These are phyloP conservation scores for Sarocladium strictum DNA, from an alignment of 2,329 filamentous ascomycete genomes.

Conservation along the genomic window DNA sequence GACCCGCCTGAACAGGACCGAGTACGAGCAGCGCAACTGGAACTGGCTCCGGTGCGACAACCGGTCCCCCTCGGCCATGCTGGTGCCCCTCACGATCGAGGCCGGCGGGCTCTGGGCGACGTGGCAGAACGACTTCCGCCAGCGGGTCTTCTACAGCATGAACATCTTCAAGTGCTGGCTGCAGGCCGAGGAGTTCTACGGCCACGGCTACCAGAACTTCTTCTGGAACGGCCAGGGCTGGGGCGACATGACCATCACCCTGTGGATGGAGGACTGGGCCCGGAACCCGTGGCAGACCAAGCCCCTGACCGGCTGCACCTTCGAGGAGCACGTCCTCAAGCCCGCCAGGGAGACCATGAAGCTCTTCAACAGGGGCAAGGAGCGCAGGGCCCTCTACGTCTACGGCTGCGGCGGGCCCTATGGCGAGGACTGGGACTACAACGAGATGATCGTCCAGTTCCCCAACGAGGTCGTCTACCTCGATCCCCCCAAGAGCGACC, in stretches of 20 bases:
- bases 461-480: background rate
- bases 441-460: background rate
- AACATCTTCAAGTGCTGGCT: background rate
- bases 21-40: conserved; percentile 16
- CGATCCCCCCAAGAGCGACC: background rate
- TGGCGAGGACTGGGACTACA: background rate
- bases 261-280: background rate
- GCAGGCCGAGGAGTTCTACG: no score
- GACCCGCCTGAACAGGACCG: conserved; percentile 7
- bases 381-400: background rate
- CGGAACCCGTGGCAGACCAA: background rate
- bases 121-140: background rate
- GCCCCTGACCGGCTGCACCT: background rate
- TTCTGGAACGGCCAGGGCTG: background rate
- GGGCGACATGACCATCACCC: conserved; percentile 13
- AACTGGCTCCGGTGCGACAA: conserved; percentile 16
- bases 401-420: background rate
- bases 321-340: background rate
- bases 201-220: no score
- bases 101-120: conserved; percentile 2
- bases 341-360: background rate
- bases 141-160: background rate
- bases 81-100: background rate
- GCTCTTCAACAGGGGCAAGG: background rate
- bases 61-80: background rate